These are phyloP conservation scores for Phaffia rhodozyma DNA, from an alignment of 1,284 basidiomycete species.

Conservation along the genomic window DNA sequence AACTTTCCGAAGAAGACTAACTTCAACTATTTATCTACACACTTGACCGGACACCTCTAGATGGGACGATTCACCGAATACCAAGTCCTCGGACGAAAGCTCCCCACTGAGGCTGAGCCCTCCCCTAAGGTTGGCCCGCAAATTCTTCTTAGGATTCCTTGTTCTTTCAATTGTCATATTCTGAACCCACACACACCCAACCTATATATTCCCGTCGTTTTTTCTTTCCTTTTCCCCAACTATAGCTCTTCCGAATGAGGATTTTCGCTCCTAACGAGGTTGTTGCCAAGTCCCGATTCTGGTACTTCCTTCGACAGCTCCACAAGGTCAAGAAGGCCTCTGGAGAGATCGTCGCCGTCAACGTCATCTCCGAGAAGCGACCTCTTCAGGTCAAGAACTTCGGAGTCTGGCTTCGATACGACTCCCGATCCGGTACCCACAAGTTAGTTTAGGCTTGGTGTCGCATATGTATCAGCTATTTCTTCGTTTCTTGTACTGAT, in stretches of 20 bases:
- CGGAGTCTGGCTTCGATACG: conserved; percentile 98
- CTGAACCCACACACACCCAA: neutral
- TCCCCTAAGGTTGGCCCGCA: conserved; percentile 52
- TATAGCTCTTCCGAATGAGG: conserved; percentile 87
- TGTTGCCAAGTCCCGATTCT: conserved; percentile 98
- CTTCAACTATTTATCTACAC: neutral
- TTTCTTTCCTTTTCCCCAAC: neutral
- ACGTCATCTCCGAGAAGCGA: conserved; percentile 80
- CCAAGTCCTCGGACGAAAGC: conserved; percentile 94
- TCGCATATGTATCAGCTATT: neutral
- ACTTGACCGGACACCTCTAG: conserved; percentile 2
- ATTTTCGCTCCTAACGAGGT: conserved; percentile 98
- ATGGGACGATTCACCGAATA: conserved; percentile 58
- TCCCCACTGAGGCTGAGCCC: conserved; percentile 86
- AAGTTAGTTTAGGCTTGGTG: conserved; percentile 65
- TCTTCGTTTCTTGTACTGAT: neutral
- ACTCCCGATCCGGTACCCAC: conserved; percentile 94
- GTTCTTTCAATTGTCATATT: conserved; percentile 19
- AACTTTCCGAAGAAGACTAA: too few relatives aligned
- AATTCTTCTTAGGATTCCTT: neutral
- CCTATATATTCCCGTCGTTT: neutral
- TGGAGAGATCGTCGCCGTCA: conserved; percentile 97
- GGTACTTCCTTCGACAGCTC: conserved; percentile 97
- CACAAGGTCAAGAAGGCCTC: conserved; percentile 99
- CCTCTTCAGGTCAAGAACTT: conserved; percentile 99